A percentile compares a stretch with the other conserved stretches of the same genome.
Conservation (phyloP, 495 filamentous ascomycete genomes). For the Hypoxylon lienhwacheense region DNA sequence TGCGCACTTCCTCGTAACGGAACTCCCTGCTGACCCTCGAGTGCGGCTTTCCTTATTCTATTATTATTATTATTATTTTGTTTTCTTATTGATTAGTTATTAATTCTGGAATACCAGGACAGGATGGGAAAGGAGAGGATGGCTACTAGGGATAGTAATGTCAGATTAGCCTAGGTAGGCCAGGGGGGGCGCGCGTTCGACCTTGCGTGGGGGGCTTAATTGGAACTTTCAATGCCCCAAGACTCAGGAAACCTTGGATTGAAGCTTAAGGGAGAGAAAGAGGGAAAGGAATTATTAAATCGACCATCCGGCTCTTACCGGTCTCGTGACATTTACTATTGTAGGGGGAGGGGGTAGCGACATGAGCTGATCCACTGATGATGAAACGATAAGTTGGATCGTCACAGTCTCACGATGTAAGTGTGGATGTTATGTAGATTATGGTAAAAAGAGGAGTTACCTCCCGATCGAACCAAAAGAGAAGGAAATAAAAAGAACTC, state of each 20-base stretch:
- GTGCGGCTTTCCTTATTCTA: conserved; percentile 14
- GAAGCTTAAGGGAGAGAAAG: conserved; percentile 6
- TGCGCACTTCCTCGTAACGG: conserved; percentile 6
- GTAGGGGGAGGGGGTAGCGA: conserved; percentile 29
- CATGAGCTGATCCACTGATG: conserved; percentile 31
- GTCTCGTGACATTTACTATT: conserved; percentile 31
- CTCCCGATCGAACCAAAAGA: conserved; percentile 15
- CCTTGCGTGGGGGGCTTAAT: conserved; percentile 30
- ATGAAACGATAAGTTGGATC: conserved; percentile 34
- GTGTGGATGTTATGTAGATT: conserved; percentile 21
- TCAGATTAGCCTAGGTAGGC: conserved; percentile 28
- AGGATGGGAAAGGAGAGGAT: conserved; percentile 23
- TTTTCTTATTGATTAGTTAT: too few relatives aligned
- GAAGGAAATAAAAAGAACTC: too few relatives aligned
- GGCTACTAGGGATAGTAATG: conserved; percentile 32
- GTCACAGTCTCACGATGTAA: conserved; percentile 29
- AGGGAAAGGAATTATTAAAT: conserved; percentile 12
- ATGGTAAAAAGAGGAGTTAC: conserved; percentile 21
- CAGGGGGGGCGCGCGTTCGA: conserved; percentile 19
- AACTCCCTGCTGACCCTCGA: conserved; percentile 21
- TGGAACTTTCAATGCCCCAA: conserved; percentile 14
- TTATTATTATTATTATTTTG: too few relatives aligned
- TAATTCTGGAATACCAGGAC: too few relatives aligned
- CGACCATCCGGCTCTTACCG: conserved; percentile 11
- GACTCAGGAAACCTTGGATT: conserved; percentile 7